Base-by-base conservation (phyloP, 257 asterid genomes). In the Knoxia roxburghii region DNA sequence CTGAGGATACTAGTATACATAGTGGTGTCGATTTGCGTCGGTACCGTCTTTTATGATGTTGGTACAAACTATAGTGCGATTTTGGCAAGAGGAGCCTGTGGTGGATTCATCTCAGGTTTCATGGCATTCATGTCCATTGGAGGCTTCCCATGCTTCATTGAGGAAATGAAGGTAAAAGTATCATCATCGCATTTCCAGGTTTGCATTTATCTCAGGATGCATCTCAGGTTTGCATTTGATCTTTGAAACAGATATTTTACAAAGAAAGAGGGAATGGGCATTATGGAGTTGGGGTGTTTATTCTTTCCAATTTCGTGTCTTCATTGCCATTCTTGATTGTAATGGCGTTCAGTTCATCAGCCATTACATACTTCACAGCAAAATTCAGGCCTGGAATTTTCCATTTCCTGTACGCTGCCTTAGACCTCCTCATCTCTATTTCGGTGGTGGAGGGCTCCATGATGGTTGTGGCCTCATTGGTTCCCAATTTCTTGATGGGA, bases 71-170 rank as follows among this genome's bases (percentile, higher is more conserved):
- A 72, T 26, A 77, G 57, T 20, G 81, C 98, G 8, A 75, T 89
- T 45, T 68, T 85, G 23, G 96, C 95, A 0, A 73, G 98, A 70
- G 98, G 96, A 20, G 89, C 95, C 26, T 87, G 91, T 26, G 97
- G 91, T 14, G 98, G 96, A 45, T 92, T 89, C 58, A 71, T 92
- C 46, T 82, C 97, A 1, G 98, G 98, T 14, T 92, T 86, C 58
- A 92, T 92, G 98, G 83, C 93, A 6, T 87, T 89, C 86, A 89
- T 92, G 98, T 80, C 97, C 50, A 89, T 92, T 7, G 98, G 98
- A 57, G 98, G 97, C 55, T 89, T 92, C 85, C 98, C 98, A 64
- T 87, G 95, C 13, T 92, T 92, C 84, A 85, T 89, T 46, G 98
- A 92, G 78, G 98, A 92, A 78, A 86, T 92, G 91, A 87, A 87